Conservation (phyloP, 257 asterid species). For the Paraleonurus japonicus region DNA sequence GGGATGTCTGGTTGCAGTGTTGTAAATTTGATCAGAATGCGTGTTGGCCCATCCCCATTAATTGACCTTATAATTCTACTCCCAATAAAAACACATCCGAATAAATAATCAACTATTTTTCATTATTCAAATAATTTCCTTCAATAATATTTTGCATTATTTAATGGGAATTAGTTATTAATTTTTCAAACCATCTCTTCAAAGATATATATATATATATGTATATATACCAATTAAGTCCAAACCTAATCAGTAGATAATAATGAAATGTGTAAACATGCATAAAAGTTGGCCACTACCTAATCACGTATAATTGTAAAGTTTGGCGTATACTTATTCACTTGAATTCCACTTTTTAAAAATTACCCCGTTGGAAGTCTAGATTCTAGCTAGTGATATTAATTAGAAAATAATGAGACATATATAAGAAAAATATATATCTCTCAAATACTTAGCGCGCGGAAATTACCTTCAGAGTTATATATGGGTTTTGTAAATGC, state of each 20-base stretch:
- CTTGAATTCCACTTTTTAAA: not conserved
- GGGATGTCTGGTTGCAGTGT: not conserved
- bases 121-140: no score
- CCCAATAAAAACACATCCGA: not conserved
- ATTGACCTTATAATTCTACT: no score
- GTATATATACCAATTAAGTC: no score
- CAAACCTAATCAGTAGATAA: constrained; percentile 15
- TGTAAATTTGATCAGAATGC: not conserved
- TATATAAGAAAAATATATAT: no score
- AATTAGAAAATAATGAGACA: no score
- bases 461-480: no score
- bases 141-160: no score
- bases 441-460: no score
- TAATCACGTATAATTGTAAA: not conserved
- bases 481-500: no score
- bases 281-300: not conserved
- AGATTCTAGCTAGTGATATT: not conserved
- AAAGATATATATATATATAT: not conserved
- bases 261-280: constrained; percentile 1
- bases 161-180: no score
- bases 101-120: not conserved
- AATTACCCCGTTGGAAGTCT: not conserved
- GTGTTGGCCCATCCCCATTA: not conserved
- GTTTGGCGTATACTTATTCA: constrained; percentile 1
- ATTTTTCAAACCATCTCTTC: no score